Evolutionary conservation across 1,139 yeast species (phyloP).

Genomic region (Yamadazyma membranifaciens): DNA sequence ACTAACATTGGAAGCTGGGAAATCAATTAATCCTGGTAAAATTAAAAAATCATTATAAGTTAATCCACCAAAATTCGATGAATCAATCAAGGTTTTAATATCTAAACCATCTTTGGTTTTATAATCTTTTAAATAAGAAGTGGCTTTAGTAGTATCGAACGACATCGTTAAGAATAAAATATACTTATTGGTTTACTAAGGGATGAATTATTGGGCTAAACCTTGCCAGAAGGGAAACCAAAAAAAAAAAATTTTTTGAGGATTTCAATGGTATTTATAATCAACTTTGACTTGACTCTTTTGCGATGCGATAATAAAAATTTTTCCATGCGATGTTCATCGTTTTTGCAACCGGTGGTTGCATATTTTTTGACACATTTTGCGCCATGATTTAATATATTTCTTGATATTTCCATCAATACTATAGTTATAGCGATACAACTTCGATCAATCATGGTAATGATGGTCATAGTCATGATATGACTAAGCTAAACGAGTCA

Average conservation of each 20-base stretch:
- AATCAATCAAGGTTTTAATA: slow-evolving; percentile 83
- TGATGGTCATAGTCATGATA: no score
- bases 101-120: slow-evolving; percentile 80
- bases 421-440: no score
- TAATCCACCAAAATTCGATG: slow-evolving; percentile 87
- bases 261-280: slow-evolving; percentile 3
- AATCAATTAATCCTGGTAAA: slow-evolving; percentile 91
- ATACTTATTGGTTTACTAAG: background rate
- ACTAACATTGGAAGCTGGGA: slow-evolving; percentile 74
- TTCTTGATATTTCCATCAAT: no score
- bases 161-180: slow-evolving; percentile 25
- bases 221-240: slow-evolving; percentile 44
- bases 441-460: no score
- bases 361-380: no score
- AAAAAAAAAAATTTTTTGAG: slow-evolving; percentile 10
- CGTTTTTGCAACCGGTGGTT: background rate
- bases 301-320: slow-evolving; percentile 12
- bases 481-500: no score
- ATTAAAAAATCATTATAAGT: slow-evolving; percentile 95
- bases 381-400: no score
- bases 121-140: slow-evolving; percentile 65
- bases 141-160: slow-evolving; percentile 63
- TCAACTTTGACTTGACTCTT: slow-evolving; percentile 14
- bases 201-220: slow-evolving; percentile 14
- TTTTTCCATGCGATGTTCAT: slow-evolving; percentile 6